These are phyloP conservation scores for Bathelium albidoporum DNA, from an alignment of 495 filamentous ascomycete species.

Conservation along the genomic window DNA sequence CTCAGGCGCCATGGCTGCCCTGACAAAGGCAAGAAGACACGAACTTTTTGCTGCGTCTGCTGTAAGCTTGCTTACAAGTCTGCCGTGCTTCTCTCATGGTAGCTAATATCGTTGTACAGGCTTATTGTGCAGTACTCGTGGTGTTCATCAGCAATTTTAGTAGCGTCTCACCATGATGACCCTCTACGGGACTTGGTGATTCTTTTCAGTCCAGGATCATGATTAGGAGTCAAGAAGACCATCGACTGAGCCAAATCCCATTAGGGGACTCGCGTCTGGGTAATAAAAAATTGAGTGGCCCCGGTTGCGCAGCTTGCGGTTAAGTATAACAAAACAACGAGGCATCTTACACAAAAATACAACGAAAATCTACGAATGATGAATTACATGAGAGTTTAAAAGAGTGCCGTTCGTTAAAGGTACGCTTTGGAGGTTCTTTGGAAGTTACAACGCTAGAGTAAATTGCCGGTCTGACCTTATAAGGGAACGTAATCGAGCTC, in stretches of 20 bases:
- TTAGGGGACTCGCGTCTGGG: background rate
- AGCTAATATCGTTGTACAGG: slow-evolving; percentile 2
- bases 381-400: too few species aligned
- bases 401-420: too few species aligned
- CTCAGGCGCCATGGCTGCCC: slow-evolving; percentile 24
- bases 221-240: background rate
- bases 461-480: too few species aligned
- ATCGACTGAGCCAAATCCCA: background rate
- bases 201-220: background rate
- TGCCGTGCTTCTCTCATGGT: background rate
- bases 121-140: slow-evolving; percentile 28
- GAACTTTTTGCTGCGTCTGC: slow-evolving; percentile 38
- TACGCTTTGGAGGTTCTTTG: too few species aligned
- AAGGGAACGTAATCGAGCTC: too few species aligned
- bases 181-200: background rate
- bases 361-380: too few species aligned
- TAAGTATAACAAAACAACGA: too few species aligned
- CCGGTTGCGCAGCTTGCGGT: too few species aligned
- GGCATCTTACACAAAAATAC: too few species aligned
- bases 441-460: too few species aligned
- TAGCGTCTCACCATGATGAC: background rate
- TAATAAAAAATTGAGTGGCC: background rate
- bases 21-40: slow-evolving; percentile 34
- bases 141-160: slow-evolving; percentile 27
- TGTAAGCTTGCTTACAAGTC: slow-evolving; percentile 3